A percentile compares a stretch with the other conserved stretches of the same genome.
These are phyloP conservation scores for Tylopilus sp. DNA, from an alignment of 1,284 basidiomycete species.

Conservation along the genomic window DNA sequence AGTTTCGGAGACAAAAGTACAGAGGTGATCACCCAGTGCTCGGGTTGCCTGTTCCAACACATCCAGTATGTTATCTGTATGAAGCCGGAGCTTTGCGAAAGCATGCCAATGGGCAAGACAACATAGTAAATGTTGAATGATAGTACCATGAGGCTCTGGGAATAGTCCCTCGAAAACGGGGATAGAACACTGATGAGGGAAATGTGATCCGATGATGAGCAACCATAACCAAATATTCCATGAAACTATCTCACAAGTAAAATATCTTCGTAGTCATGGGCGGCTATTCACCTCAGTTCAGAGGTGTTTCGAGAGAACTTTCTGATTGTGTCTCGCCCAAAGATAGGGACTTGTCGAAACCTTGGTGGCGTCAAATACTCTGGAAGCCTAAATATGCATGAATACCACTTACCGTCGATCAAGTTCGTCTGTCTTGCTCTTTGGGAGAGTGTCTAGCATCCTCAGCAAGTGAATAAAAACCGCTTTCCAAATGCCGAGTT, in stretches of 20 bases:
- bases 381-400: too few species aligned
- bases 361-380: neutral
- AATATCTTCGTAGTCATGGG: slow-evolving; percentile 42
- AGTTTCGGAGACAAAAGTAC: neutral
- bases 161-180: slow-evolving; percentile 20
- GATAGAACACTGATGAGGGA: too few species aligned
- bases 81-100: too few species aligned
- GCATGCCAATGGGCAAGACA: neutral
- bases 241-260: slow-evolving; percentile 23
- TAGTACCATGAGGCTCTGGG: slow-evolving; percentile 1
- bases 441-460: neutral
- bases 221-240: too few species aligned
- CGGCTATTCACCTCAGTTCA: slow-evolving; percentile 44
- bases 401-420: neutral
- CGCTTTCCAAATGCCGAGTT: slow-evolving; percentile 27
- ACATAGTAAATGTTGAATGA: slow-evolving; percentile 13
- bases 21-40: neutral
- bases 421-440: too few species aligned
- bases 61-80: too few species aligned
- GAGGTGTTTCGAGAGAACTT: slow-evolving; percentile 32
- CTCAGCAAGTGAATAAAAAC: slow-evolving; percentile 31
- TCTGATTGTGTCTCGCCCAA: slow-evolving; percentile 28
- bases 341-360: slow-evolving; percentile 25
- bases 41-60: too few species aligned
- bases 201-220: slow-evolving; percentile 1